These are phyloP conservation scores for Paxillus ammoniavirescens DNA, from an alignment of 768 basidiomycete species.

Conservation along the genomic window DNA sequence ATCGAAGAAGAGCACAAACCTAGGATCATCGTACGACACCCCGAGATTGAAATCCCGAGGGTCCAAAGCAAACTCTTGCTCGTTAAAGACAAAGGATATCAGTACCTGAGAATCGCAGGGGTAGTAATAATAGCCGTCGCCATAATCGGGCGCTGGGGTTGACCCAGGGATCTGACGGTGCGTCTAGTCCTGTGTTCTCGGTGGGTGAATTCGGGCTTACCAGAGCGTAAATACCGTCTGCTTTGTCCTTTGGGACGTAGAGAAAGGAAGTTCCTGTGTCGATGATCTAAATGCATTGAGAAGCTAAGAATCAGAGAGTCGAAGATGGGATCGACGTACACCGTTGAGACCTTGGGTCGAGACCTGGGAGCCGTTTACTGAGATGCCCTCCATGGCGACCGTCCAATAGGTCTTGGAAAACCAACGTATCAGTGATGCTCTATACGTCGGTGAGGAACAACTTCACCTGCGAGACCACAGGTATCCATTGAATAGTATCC, in stretches of 20 bases:
- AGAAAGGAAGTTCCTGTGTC: slow-evolving; percentile 70
- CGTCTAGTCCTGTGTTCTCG: neutral
- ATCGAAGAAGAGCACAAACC: slow-evolving; percentile 13
- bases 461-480: slow-evolving; percentile 36
- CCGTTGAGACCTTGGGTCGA: neutral
- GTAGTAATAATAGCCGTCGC: slow-evolving; percentile 51
- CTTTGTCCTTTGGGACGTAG: slow-evolving; percentile 49
- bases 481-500: slow-evolving; percentile 32
- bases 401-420: slow-evolving; percentile 58
- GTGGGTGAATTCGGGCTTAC: slow-evolving; percentile 24
- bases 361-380: slow-evolving; percentile 29
- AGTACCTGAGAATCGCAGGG: slow-evolving; percentile 42
- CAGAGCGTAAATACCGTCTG: slow-evolving; percentile 43
- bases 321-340: slow-evolving; percentile 15
- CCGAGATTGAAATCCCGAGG: slow-evolving; percentile 59
- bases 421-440: neutral
- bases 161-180: slow-evolving; percentile 49
- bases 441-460: neutral
- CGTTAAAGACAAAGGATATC: slow-evolving; percentile 46
- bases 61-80: slow-evolving; percentile 40
- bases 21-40: slow-evolving; percentile 25
- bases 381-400: slow-evolving; percentile 45
- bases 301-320: neutral
- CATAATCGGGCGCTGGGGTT: slow-evolving; percentile 39
- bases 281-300: slow-evolving; percentile 43